Evolutionary conservation across 2,329 filamentous ascomycete genomes (phyloP), one percentile per base, ranked within the genome.

Genomic region (Zymoseptoria brevis): DNA sequence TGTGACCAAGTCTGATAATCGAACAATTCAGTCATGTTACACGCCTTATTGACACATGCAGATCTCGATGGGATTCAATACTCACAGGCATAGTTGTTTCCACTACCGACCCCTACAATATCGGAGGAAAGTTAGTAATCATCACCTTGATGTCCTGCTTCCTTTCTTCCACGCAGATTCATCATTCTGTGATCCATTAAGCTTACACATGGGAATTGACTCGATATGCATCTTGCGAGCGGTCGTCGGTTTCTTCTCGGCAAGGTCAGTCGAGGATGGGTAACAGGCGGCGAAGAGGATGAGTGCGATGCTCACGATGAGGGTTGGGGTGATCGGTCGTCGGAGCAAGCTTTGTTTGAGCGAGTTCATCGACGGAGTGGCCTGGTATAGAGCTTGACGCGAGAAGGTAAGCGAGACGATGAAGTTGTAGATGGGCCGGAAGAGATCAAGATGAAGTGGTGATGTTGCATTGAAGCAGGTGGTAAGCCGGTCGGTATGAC

Each of bases 201-300:
- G 13, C 85, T 71, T 83, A 91, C 89, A 93, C 88, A 94, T 93
- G 59, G 89, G 88, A 76, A 94, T 93, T 67, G 88, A 88, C 76
- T 89, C 83, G 77, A 93, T 87, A 83, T 93, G 88, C 89, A 94
- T 94, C 60, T 71, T 72, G 60, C 67, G 62, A 35, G 59, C 45
- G 35, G 24, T 55, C 30, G 57, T 59, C 57, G 64, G 61, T 64
- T 69, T 65, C 53, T 53, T 16, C 30, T 22, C n/a, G 19, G 30
- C n/a, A 7, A 19, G 9, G 64, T 70, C 64, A 70, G 68, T 45
- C 35, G 16, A 16, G 13, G 35, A 45, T 45, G n/a, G 35, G 35
- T 45, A 45, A 45, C 5, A 45, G 35, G 35, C 35, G 35, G 35
- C 35, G 35, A 45, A 45, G 35, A 45, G 35, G 13, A 45, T 16